These are phyloP conservation scores for Pythium brachiatum DNA, from an alignment of 352 stramenopile genomes.

Conservation along the genomic window DNA sequence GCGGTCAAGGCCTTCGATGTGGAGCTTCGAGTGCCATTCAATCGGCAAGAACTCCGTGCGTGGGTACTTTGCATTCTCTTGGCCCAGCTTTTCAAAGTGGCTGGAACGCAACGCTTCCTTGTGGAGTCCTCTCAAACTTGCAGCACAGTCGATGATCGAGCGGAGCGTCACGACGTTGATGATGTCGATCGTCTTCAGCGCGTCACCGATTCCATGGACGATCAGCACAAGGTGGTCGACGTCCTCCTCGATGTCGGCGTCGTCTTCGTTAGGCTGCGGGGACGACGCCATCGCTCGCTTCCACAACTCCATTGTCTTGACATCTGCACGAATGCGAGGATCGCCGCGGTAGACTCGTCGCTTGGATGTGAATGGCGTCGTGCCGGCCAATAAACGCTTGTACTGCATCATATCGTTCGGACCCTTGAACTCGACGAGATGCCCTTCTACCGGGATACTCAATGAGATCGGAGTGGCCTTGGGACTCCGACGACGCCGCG, in stretches of 20 bases:
- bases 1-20: conserved; percentile 67
- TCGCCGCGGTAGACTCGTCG: conserved; percentile 75
- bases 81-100: conserved; percentile 58
- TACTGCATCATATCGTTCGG: conserved; percentile 81
- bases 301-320: conserved; percentile 52
- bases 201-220: conserved; percentile 89
- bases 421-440: conserved; percentile 83
- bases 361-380: conserved; percentile 79
- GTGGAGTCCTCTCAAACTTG: conserved; percentile 64
- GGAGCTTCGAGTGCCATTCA: conserved; percentile 86
- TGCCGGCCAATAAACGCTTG: conserved; percentile 68
- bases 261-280: conserved; percentile 37
- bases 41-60: conserved; percentile 81
- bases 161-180: conserved; percentile 82
- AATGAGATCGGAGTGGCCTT: conserved; percentile 24
- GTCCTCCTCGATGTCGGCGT: conserved; percentile 69
- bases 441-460: conserved; percentile 69
- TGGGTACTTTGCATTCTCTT: conserved; percentile 29
- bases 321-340: conserved; percentile 61
- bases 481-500: background rate
- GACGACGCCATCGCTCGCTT: conserved; percentile 42
- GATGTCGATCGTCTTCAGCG: conserved; percentile 81
- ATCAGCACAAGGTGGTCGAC: conserved; percentile 88
- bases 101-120: conserved; percentile 58
- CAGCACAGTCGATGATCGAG: conserved; percentile 81